These are phyloP conservation scores for Krasilnikovozyma curviuscula DNA, from an alignment of 768 basidiomycete species.

Conservation along the genomic window DNA sequence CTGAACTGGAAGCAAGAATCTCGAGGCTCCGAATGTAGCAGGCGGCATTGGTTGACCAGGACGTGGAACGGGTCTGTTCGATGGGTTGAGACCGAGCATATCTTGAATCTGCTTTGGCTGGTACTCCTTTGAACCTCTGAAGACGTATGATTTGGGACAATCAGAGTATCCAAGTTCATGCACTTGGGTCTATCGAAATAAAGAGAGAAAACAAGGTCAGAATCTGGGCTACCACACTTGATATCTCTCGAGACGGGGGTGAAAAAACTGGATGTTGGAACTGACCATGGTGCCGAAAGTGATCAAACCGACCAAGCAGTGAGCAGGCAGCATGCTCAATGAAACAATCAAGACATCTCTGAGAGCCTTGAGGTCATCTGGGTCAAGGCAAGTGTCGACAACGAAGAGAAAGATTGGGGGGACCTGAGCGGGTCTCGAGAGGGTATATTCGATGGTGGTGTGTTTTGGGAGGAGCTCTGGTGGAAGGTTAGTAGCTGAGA, in stretches of 20 bases:
- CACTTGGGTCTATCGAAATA: conserved; percentile 57
- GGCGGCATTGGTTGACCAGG: conserved; percentile 26
- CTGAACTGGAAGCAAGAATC: conserved; percentile 77
- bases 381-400: conserved; percentile 79
- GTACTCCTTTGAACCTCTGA: conserved; percentile 95
- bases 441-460: conserved; percentile 99
- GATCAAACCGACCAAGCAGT: conserved; percentile 83
- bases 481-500: conserved; percentile 87
- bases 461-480: conserved; percentile 92
- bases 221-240: too few species aligned
- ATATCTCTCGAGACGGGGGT: not conserved
- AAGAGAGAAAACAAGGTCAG: not conserved
- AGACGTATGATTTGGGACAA: conserved; percentile 95
- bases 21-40: conserved; percentile 16
- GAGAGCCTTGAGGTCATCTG: conserved; percentile 86
- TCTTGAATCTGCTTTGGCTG: conserved; percentile 90
- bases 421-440: conserved; percentile 69
- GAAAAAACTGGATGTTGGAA: not conserved
- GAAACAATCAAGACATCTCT: conserved; percentile 88
- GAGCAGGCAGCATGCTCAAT: conserved; percentile 77
- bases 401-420: conserved; percentile 95
- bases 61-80: conserved; percentile 34
- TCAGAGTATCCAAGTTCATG: conserved; percentile 93
- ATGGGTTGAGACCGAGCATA: conserved; percentile 75
- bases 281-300: conserved; percentile 91